Percentiles rank a stretch among this genome's conserved stretches.
Evolutionary conservation across 805 yeast species (phyloP).

Genomic region (Ogataea nonfermentans): DNA sequence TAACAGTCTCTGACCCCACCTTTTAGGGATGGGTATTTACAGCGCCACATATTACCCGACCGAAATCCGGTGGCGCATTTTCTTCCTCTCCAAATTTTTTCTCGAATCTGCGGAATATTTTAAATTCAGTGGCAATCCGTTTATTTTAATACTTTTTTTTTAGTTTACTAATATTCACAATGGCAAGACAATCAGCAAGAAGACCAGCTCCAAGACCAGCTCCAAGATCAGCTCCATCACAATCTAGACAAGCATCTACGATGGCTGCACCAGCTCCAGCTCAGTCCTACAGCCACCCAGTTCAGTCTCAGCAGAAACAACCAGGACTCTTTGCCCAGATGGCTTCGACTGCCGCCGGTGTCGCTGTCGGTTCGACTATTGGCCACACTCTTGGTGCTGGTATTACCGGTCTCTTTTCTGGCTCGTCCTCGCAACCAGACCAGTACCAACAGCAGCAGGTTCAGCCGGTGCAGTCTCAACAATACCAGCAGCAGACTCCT

Average conservation of each 20-base stretch:
- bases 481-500: constrained; percentile 42
- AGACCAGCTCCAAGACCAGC: constrained; percentile 48
- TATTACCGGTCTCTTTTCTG: constrained; percentile 83
- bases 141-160: no score
- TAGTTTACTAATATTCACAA: constrained; percentile 11
- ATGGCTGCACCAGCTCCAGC: constrained; percentile 57
- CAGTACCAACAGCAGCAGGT: constrained; percentile 39
- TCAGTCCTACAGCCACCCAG: constrained; percentile 43
- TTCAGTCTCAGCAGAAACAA: constrained; percentile 51
- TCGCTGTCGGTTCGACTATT: constrained; percentile 95
- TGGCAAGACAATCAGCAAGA: constrained; percentile 39
- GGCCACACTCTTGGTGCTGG: constrained; percentile 98
- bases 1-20: constrained; percentile 9
- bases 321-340: constrained; percentile 95
- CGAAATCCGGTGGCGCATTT: background rate
- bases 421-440: constrained; percentile 51
- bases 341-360: constrained; percentile 99
- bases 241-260: constrained; percentile 71
- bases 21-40: background rate
- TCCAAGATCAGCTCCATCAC: constrained; percentile 32
- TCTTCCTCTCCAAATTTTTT: constrained; percentile 1
- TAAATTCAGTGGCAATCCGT: constrained; percentile 13
- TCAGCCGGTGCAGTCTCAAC: constrained; percentile 21
- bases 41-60: constrained; percentile 3
- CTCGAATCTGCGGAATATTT: constrained; percentile 6